phyloP scores from a whole-genome alignment of 2,329 filamentous ascomycete genomes.

The Bipolaris zeicola region DNA sequence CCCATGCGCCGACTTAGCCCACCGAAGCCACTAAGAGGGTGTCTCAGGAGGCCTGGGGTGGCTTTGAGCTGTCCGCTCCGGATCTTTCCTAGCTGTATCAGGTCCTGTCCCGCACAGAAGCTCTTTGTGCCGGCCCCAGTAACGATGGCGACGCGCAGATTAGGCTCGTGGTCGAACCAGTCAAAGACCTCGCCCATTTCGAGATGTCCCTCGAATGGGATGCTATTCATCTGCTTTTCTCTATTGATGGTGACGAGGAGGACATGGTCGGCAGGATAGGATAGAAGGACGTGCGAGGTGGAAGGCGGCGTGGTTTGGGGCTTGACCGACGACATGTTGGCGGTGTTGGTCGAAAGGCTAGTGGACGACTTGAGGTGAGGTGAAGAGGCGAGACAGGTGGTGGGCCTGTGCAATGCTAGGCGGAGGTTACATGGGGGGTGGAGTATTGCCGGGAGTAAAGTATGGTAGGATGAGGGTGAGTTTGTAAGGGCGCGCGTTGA shows the following conservation, averaged over 20 bases:
- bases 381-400: background rate
- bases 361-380: no score
- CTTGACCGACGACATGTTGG: conserved; percentile 33
- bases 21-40: conserved; percentile 58
- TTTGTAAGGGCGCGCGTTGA: background rate
- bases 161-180: conserved; percentile 61
- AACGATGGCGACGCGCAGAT: conserved; percentile 53
- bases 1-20: conserved; percentile 62
- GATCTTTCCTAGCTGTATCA: conserved; percentile 54
- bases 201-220: conserved; percentile 51
- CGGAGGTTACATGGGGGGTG: conserved; percentile 12
- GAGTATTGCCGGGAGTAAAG: background rate
- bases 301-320: conserved; percentile 38
- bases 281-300: conserved; percentile 47
- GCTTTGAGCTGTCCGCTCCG: conserved; percentile 30
- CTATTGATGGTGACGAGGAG: conserved; percentile 61
- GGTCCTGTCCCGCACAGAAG: conserved; percentile 62
- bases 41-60: conserved; percentile 38
- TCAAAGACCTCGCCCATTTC: conserved; percentile 58
- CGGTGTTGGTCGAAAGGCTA: no score
- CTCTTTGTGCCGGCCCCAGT: conserved; percentile 60
- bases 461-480: background rate
- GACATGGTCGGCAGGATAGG: conserved; percentile 55
- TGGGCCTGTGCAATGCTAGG: background rate
- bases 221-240: conserved; percentile 56